Conservation (phyloP, 495 filamentous ascomycete species). For the Xylaria bambusicola region DNA sequence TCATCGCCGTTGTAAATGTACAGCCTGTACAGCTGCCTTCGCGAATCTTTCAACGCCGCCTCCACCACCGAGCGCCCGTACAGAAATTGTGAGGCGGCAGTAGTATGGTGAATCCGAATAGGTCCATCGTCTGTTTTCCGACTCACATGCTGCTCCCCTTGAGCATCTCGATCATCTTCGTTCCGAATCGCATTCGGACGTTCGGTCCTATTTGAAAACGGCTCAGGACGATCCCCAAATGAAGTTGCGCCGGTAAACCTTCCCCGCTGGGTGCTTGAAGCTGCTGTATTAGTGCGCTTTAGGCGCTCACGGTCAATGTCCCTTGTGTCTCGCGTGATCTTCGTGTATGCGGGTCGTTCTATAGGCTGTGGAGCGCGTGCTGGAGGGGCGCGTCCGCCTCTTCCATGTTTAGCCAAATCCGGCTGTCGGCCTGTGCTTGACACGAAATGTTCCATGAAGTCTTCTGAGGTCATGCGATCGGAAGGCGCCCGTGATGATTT, state of each 20-base stretch:
- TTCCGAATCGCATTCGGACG: too few species aligned
- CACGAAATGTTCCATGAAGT: constrained; percentile 27
- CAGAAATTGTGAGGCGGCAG: constrained; percentile 85
- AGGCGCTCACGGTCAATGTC: background rate
- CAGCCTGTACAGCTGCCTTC: constrained; percentile 78
- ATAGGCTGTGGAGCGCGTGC: background rate
- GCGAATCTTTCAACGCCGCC: constrained; percentile 69
- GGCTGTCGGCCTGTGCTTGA: constrained; percentile 8
- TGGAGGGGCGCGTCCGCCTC: background rate
- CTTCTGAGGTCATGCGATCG: constrained; percentile 2
- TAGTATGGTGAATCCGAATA: constrained; percentile 72
- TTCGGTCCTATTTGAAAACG: background rate
- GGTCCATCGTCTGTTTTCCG: constrained; percentile 34
- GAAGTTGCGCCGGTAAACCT: background rate
- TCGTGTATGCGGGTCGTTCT: background rate
- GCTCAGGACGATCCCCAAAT: background rate
- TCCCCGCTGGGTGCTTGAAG: background rate
- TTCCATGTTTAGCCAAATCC: background rate
- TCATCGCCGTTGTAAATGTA: constrained; percentile 69
- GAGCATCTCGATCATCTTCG: background rate
- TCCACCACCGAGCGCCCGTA: constrained; percentile 83
- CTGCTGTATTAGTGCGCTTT: background rate
- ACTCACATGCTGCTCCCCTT: background rate
- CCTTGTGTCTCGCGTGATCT: background rate
- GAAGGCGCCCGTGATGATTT: constrained; percentile 1